These are phyloP conservation scores for Yarrowia yakushimensis DNA, from an alignment of 805 yeast genomes.

Conservation along the genomic window DNA sequence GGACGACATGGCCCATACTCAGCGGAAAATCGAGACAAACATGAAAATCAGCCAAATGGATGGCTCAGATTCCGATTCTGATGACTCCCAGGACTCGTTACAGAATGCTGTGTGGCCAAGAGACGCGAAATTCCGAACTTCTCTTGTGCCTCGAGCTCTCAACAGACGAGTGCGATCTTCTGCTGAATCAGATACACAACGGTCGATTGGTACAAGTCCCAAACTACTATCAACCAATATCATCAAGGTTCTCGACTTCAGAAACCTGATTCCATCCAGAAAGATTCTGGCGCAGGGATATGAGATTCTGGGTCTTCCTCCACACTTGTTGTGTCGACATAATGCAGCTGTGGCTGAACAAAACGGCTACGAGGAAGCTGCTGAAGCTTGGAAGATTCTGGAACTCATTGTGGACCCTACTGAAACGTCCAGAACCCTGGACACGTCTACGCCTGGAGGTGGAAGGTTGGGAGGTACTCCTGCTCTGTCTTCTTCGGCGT, in stretches of 20 bases:
- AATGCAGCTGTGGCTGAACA: conserved; percentile 69
- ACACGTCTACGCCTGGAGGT: not conserved
- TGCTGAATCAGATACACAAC: conserved; percentile 24
- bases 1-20: conserved; percentile 33
- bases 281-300: conserved; percentile 52
- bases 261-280: conserved; percentile 69
- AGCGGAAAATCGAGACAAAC: conserved; percentile 30
- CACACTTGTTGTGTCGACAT: conserved; percentile 61
- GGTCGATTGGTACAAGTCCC: conserved; percentile 5
- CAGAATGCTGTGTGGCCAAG: conserved; percentile 12
- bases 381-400: conserved; percentile 64
- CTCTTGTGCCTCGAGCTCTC: conserved; percentile 3
- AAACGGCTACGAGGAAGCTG: conserved; percentile 58
- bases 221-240: conserved; percentile 40
- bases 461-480: not conserved
- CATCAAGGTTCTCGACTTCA: conserved; percentile 63
- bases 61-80: conserved; percentile 25
- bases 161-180: conserved; percentile 6
- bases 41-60: conserved; percentile 18
- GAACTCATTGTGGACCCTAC: conserved; percentile 27
- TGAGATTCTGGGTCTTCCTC: conserved; percentile 42
- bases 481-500: not conserved
- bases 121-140: conserved; percentile 6
- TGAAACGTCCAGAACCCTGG: not conserved
- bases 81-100: conserved; percentile 13